These are phyloP conservation scores for Leccinum subatratum DNA, from an alignment of 1,284 basidiomycete genomes.

Conservation along the genomic window DNA sequence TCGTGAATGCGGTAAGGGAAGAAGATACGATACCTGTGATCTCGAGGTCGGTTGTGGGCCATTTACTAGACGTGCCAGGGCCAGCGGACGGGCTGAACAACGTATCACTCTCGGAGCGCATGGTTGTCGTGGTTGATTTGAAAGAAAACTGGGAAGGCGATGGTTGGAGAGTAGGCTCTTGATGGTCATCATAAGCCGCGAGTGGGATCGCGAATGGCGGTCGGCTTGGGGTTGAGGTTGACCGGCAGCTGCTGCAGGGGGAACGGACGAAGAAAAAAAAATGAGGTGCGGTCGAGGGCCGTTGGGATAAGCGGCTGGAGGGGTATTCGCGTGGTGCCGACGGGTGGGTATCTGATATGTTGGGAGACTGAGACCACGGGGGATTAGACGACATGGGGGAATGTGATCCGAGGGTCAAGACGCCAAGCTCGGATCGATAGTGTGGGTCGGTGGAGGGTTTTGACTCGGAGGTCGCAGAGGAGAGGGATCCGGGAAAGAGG, in stretches of 20 bases:
- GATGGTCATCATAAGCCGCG: conserved; percentile 26
- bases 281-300: conserved; percentile 19
- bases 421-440: conserved; percentile 20
- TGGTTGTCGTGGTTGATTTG: conserved; percentile 14
- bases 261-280: background rate
- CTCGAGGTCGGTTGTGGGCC: conserved; percentile 22
- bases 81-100: conserved; percentile 15
- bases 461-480: conserved; percentile 31
- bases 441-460: conserved; percentile 10
- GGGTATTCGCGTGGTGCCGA: conserved; percentile 4
- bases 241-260: background rate
- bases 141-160: conserved; percentile 26
- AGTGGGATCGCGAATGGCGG: conserved; percentile 16
- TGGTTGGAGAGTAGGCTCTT: conserved; percentile 26
- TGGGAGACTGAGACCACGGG: conserved; percentile 16
- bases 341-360: conserved; percentile 19
- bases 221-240: conserved; percentile 3
- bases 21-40: conserved; percentile 15
- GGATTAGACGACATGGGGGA: conserved; percentile 19
- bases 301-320: conserved; percentile 1
- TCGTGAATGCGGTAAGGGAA: conserved; percentile 6
- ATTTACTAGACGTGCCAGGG: conserved; percentile 8
- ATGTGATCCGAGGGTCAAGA: conserved; percentile 11
- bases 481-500: conserved; percentile 20
- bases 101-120: conserved; percentile 11